These are phyloP conservation scores for Ilyonectria sp. DNA, from an alignment of 2,329 filamentous ascomycete species.

Conservation along the genomic window DNA sequence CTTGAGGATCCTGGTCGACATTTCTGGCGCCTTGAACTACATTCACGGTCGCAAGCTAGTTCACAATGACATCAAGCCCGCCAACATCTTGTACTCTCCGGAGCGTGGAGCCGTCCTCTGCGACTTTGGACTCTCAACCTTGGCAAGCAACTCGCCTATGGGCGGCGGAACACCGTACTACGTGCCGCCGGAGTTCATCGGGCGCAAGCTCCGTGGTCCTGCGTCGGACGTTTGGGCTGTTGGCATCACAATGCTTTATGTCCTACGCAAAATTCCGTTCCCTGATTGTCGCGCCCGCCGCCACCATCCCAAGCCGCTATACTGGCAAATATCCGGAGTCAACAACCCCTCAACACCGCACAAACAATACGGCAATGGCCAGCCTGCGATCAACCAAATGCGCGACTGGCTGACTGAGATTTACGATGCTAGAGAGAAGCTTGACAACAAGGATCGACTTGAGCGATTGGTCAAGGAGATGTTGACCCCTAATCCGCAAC, in stretches of 20 bases:
- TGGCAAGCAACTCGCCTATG: slow-evolving; percentile 60
- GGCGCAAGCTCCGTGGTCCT: slow-evolving; percentile 66
- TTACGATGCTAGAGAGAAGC: slow-evolving; percentile 61
- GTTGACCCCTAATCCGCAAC: slow-evolving; percentile 65
- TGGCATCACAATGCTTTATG: slow-evolving; percentile 73
- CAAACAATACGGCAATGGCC: slow-evolving; percentile 56
- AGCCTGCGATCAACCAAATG: slow-evolving; percentile 66
- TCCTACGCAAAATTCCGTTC: slow-evolving; percentile 68
- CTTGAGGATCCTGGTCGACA: slow-evolving; percentile 67
- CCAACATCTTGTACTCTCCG: slow-evolving; percentile 72
- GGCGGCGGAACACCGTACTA: slow-evolving; percentile 74
- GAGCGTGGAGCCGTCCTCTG: slow-evolving; percentile 73
- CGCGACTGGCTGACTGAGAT: slow-evolving; percentile 70
- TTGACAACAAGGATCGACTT: slow-evolving; percentile 64
- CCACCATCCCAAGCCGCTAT: slow-evolving; percentile 65
- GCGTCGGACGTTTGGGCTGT: slow-evolving; percentile 73
- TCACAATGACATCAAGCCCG: slow-evolving; percentile 76
- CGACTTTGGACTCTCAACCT: slow-evolving; percentile 72
- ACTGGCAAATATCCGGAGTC: slow-evolving; percentile 72
- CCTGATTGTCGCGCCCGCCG: slow-evolving; percentile 66
- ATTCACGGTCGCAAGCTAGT: slow-evolving; percentile 68
- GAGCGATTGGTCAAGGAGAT: slow-evolving; percentile 69
- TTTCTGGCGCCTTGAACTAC: slow-evolving; percentile 68
- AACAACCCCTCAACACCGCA: slow-evolving; percentile 57
- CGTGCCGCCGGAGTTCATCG: slow-evolving; percentile 73